These are phyloP conservation scores for Gossypium turneri DNA, from an alignment of 345 rosid genomes.

Conservation along the genomic window DNA sequence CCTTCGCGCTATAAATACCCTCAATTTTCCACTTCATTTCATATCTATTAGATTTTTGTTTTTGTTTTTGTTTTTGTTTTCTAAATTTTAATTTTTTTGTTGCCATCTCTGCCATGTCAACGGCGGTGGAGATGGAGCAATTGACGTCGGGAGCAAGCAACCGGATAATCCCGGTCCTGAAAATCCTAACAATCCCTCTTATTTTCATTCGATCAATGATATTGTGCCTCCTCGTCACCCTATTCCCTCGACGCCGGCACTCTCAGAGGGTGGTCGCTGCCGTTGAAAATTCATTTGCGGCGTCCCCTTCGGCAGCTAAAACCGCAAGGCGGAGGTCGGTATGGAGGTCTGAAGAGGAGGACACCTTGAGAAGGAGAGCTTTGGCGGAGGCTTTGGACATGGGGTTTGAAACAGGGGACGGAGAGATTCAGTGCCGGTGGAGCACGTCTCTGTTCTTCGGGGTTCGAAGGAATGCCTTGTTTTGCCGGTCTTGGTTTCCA, in stretches of 20 bases:
- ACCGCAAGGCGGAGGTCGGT: too few species aligned
- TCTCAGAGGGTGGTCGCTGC: slow-evolving; percentile 20
- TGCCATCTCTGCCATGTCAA: slow-evolving; percentile 34
- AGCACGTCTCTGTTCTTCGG: slow-evolving; percentile 49
- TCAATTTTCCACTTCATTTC: not conserved
- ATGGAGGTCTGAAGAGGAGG: too few species aligned
- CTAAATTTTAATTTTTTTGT: not conserved
- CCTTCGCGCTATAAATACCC: slow-evolving; percentile 15
- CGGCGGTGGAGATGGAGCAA: slow-evolving; percentile 74
- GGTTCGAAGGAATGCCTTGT: slow-evolving; percentile 20
- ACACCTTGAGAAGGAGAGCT: too few species aligned
- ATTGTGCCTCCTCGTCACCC: slow-evolving; percentile 46
- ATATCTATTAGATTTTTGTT: not conserved
- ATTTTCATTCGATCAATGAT: slow-evolving; percentile 47
- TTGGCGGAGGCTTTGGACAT: too few species aligned
- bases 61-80: not conserved
- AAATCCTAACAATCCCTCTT: slow-evolving; percentile 40
- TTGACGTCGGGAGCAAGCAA: slow-evolving; percentile 97
- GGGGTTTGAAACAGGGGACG: too few species aligned
- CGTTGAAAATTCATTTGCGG: not conserved
- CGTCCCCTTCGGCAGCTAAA: slow-evolving; percentile 19
- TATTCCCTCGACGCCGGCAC: slow-evolving; percentile 57
- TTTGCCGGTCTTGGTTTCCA: too few species aligned
- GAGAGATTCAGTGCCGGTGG: too few species aligned
- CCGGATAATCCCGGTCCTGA: slow-evolving; percentile 79